These are phyloP conservation scores for Leucosporidium scottii DNA, from an alignment of 768 basidiomycete species.

Conservation along the genomic window DNA sequence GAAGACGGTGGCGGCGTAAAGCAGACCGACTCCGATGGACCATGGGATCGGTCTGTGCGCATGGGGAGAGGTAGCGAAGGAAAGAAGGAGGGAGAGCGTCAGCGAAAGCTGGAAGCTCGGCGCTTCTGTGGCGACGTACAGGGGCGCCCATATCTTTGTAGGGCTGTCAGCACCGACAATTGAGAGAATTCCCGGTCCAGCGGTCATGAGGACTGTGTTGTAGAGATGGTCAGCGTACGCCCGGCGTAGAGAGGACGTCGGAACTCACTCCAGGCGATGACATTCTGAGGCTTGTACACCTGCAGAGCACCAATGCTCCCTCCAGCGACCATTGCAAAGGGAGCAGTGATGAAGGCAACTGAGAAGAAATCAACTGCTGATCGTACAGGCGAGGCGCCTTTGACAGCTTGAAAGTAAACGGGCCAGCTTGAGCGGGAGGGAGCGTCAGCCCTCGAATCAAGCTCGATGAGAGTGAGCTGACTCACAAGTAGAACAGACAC, in stretches of 20 bases:
- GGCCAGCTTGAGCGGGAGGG: slow-evolving; percentile 37
- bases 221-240: no score
- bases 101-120: no score
- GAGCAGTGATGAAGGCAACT: slow-evolving; percentile 39
- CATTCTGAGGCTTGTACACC: slow-evolving; percentile 43
- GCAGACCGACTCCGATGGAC: slow-evolving; percentile 40
- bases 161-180: slow-evolving; percentile 29
- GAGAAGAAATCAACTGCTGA: slow-evolving; percentile 39
- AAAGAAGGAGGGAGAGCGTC: no score
- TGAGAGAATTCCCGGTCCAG: slow-evolving; percentile 44
- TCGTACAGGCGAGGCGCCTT: slow-evolving; percentile 42
- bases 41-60: slow-evolving; percentile 4
- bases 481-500: slow-evolving; percentile 1
- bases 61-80: background rate
- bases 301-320: slow-evolving; percentile 41
- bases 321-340: slow-evolving; percentile 36
- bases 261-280: slow-evolving; percentile 43
- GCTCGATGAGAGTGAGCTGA: background rate
- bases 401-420: slow-evolving; percentile 49
- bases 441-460: background rate
- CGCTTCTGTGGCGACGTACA: background rate
- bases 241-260: no score
- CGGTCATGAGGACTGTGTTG: slow-evolving; percentile 34
- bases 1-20: slow-evolving; percentile 41
- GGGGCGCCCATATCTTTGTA: slow-evolving; percentile 5